Percentiles rank a stretch among this genome's conserved stretches.
Conservation (phyloP, 176 grass and related monocot species). For the Saccharum officinarum region DNA sequence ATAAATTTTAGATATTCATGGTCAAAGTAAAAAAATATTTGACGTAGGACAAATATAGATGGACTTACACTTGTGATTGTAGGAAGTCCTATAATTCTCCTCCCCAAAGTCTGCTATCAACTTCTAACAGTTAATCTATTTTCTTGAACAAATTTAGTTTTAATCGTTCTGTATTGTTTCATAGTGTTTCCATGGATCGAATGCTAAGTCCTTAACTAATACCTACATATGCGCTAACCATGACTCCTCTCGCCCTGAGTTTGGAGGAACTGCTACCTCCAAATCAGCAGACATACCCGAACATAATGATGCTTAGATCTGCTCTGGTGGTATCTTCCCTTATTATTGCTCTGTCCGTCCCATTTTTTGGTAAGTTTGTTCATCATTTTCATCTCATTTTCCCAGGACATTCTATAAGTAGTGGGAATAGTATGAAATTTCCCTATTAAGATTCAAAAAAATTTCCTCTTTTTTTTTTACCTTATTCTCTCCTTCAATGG, state of each 20-base stretch:
- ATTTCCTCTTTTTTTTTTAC: neutral
- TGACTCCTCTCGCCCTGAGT: constrained; percentile 81
- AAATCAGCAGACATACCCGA: constrained; percentile 56
- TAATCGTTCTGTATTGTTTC: neutral
- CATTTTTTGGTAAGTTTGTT: constrained; percentile 77
- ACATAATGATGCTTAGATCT: constrained; percentile 83
- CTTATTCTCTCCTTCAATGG: neutral
- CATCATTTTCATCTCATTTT: neutral
- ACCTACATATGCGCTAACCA: constrained; percentile 78
- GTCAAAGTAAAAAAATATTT: neutral
- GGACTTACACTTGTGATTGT: neutral
- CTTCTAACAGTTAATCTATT: neutral
- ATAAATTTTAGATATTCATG: neutral
- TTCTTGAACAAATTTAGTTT: neutral
- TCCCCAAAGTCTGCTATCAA: neutral
- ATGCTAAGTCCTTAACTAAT: constrained; percentile 55
- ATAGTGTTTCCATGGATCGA: neutral
- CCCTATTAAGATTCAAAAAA: neutral
- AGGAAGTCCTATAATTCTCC: neutral
- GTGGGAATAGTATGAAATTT: neutral
- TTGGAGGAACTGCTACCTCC: constrained; percentile 83
- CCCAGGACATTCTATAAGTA: neutral
- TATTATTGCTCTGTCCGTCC: constrained; percentile 63
- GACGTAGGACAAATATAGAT: neutral
- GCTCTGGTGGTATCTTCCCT: constrained; percentile 71